Percentiles rank a stretch among this genome's conserved stretches.
phyloP scores from a whole-genome alignment of 441 rosid genomes.

The Daphne laureola region DNA sequence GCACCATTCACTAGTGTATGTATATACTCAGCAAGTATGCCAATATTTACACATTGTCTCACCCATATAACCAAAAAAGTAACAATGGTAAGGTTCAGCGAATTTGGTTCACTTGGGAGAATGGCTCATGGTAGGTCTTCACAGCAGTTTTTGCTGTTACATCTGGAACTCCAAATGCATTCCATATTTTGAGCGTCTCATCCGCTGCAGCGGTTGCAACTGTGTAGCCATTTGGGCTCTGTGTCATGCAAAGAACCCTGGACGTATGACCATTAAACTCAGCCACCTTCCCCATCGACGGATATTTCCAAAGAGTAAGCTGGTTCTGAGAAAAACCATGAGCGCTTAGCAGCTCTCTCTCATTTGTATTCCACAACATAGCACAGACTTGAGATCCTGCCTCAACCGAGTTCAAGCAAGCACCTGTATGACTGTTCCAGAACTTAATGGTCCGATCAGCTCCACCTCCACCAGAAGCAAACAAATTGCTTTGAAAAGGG shows the following conservation, averaged over 20 bases:
- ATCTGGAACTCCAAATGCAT: constrained; percentile 33
- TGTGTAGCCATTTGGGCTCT: constrained; percentile 40
- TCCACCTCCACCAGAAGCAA: constrained; percentile 56
- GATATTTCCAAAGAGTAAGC: constrained; percentile 43
- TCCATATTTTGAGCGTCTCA: constrained; percentile 35
- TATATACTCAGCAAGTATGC: too few species aligned
- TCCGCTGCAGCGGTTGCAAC: constrained; percentile 42
- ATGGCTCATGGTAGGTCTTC: constrained; percentile 24
- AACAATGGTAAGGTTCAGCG: constrained; percentile 18
- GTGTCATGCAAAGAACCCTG: constrained; percentile 33
- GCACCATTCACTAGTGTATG: too few species aligned
- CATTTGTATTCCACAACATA: constrained; percentile 33
- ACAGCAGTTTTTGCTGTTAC: constrained; percentile 21
- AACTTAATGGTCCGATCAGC: constrained; percentile 39
- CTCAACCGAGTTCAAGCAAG: constrained; percentile 53
- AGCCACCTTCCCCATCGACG: constrained; percentile 33
- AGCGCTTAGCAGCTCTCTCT: constrained; percentile 39
- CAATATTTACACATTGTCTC: too few species aligned
- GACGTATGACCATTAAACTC: constrained; percentile 42
- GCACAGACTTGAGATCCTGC: constrained; percentile 45
- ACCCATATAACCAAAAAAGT: background rate
- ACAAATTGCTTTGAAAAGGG: constrained; percentile 46
- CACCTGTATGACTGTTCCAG: constrained; percentile 53
- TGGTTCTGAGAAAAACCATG: constrained; percentile 41
- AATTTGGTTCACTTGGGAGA: constrained; percentile 25